phyloP scores from a whole-genome alignment of 2,329 filamentous ascomycete species.

The Penicillium sp. region DNA sequence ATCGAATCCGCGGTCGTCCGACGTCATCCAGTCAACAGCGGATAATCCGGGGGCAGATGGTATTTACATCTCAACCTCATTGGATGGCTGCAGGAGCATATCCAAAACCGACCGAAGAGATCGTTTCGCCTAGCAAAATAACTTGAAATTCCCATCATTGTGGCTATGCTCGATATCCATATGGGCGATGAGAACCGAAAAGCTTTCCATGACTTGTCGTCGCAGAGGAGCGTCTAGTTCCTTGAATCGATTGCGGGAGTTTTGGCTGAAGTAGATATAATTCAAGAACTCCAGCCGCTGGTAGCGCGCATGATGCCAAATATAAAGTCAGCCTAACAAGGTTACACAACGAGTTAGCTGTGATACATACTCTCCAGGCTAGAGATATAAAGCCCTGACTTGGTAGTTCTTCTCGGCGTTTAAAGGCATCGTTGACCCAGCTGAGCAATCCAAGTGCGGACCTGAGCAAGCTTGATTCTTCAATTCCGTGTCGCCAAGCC shows the following conservation, averaged over 20 bases:
- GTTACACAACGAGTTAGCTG: background rate
- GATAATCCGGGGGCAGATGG: background rate
- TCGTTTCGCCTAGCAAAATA: background rate
- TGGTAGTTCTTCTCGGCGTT: background rate
- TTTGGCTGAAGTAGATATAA: background rate
- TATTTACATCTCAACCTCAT: background rate
- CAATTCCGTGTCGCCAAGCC: background rate
- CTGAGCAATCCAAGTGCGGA: background rate
- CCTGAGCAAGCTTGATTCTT: background rate
- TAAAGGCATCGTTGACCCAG: background rate
- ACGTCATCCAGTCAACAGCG: background rate
- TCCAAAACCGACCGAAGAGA: background rate
- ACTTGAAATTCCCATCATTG: background rate
- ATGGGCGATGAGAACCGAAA: background rate
- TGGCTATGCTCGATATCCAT: background rate
- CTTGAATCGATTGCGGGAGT: background rate
- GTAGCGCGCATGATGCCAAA: background rate
- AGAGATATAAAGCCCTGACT: background rate
- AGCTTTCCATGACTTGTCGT: background rate
- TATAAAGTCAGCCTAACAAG: background rate
- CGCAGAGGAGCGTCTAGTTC: background rate
- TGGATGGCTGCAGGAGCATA: background rate
- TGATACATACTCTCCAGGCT: background rate
- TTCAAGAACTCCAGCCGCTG: background rate
- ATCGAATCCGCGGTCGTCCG: background rate